Conservation (phyloP, 257 asterid species). For the Plectranthus barbatus region DNA sequence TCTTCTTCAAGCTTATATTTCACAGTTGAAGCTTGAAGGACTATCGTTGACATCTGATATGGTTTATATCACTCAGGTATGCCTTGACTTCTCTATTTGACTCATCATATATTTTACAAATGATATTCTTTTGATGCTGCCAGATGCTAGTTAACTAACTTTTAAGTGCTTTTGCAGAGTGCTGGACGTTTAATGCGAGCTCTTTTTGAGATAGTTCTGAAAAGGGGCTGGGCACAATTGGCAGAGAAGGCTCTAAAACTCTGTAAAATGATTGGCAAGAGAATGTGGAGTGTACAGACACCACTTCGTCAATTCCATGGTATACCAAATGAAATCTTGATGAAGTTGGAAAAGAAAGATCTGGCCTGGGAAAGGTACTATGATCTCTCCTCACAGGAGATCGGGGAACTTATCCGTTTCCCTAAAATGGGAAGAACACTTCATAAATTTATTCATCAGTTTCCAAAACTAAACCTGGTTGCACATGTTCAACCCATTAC, state of each 20-base stretch:
- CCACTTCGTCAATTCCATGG: constrained; percentile 61
- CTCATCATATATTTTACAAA: background rate
- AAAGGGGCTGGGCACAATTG: constrained; percentile 64
- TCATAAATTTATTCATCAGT: constrained; percentile 46
- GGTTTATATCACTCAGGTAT: constrained; percentile 54
- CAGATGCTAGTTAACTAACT: background rate
- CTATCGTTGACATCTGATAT: constrained; percentile 53
- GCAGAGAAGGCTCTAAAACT: constrained; percentile 51
- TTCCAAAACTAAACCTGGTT: constrained; percentile 43
- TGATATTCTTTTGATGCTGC: background rate
- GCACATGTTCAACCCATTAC: constrained; percentile 57
- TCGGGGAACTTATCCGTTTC: constrained; percentile 45
- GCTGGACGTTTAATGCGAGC: constrained; percentile 64
- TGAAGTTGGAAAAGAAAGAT: constrained; percentile 57
- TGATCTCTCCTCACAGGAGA: constrained; percentile 52
- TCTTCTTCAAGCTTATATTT: constrained; percentile 53
- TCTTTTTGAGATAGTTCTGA: constrained; percentile 47
- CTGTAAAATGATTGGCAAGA: constrained; percentile 54
- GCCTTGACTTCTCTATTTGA: constrained; percentile 2
- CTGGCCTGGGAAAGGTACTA: constrained; percentile 59
- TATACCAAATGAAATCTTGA: constrained; percentile 44
- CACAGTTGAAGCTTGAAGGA: constrained; percentile 63
- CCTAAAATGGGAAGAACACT: constrained; percentile 54
- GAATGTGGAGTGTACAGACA: constrained; percentile 64
- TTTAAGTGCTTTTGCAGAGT: constrained; percentile 30